These are phyloP conservation scores for Dryas integrifolia DNA, from an alignment of 331 rosid genomes.

Conservation along the genomic window DNA sequence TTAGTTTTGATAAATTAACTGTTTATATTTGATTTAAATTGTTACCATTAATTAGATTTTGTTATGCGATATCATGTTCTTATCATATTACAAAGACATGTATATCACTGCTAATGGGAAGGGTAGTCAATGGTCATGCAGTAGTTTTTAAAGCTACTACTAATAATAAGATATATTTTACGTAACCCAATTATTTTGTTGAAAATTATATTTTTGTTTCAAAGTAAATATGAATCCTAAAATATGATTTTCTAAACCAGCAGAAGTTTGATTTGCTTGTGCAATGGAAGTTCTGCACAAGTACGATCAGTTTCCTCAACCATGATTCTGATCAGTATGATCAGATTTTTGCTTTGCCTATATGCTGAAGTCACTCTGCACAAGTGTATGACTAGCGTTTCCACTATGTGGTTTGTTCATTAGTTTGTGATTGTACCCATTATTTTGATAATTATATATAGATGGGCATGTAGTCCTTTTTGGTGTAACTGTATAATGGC, in stretches of 20 bases:
- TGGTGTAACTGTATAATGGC: not conserved
- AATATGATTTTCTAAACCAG: not conserved
- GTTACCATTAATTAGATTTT: not conserved
- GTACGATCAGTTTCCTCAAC: too few species aligned
- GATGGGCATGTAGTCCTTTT: too few species aligned
- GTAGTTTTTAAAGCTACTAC: not conserved
- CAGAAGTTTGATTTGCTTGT: not conserved
- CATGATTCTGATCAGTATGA: too few species aligned
- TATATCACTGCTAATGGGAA: not conserved
- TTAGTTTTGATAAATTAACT: not conserved
- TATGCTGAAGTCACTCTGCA: not conserved
- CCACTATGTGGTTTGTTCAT: not conserved
- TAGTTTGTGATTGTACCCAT: not conserved
- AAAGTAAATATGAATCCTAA: not conserved
- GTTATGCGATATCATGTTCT: not conserved
- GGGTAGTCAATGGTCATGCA: not conserved
- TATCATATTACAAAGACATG: not conserved
- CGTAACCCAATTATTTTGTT: not conserved
- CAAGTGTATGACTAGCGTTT: not conserved
- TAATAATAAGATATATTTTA: not conserved
- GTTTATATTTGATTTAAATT: not conserved
- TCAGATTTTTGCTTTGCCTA: too few species aligned
- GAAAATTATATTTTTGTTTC: not conserved
- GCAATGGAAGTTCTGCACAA: not conserved
- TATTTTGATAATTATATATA: not conserved